These are phyloP conservation scores for Breviolum minutum DNA, from an alignment of 73 alveolate species.

Conservation along the genomic window DNA sequence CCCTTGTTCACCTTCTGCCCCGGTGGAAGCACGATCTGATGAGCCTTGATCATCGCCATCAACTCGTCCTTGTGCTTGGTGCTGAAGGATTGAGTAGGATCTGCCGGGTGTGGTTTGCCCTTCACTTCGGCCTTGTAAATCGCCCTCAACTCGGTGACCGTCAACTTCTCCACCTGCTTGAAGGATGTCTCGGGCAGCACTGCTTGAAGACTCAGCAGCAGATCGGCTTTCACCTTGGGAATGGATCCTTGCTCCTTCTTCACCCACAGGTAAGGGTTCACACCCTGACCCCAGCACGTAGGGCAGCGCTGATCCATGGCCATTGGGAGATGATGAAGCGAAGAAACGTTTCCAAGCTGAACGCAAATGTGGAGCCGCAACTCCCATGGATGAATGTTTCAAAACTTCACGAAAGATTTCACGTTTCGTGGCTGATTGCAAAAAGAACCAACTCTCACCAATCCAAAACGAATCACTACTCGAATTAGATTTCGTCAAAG, in stretches of 20 bases:
- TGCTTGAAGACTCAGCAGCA: neutral
- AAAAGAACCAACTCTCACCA: neutral
- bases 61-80: neutral
- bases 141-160: neutral
- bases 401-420: too few relatives aligned
- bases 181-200: neutral
- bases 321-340: neutral
- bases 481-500: too few relatives aligned
- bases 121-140: neutral
- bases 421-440: neutral
- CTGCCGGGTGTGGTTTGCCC: neutral
- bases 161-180: neutral
- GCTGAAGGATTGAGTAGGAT: neutral
- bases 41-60: neutral
- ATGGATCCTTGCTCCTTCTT: neutral
- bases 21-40: neutral
- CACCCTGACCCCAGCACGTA: neutral
- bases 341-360: neutral
- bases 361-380: neutral
- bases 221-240: neutral
- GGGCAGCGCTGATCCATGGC: neutral
- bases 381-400: neutral
- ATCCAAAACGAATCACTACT: neutral
- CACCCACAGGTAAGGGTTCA: neutral
- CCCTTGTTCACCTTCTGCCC: neutral